Base-by-base conservation (phyloP, 805 yeast genomes). In the Yamadazyma paraphyllophila region DNA sequence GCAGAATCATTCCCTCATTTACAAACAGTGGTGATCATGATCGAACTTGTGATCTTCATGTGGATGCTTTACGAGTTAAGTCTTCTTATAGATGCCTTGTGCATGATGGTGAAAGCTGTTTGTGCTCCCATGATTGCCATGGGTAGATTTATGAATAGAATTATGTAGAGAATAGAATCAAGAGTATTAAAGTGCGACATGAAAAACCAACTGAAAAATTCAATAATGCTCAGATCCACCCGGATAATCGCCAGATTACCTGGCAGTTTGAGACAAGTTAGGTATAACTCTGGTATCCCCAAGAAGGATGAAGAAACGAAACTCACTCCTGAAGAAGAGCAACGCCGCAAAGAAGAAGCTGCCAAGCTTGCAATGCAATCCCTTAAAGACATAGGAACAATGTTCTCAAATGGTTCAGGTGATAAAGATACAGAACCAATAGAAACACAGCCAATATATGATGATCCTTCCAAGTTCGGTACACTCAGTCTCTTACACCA, bases 111-210 rank as follows among this genome's bases (percentile, higher is more conserved):
- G 17, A 67, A 67, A 49, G 75, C 76, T 1, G 57, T 71, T 7
- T 71, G 76, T 60, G 74, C 74, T 8, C 76, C 76, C 7, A 69
- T 71, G 70, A 70, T 71, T 15, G 76, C 76, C 10, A 56, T 71
- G 53, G 76, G 76, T 3, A 50, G 66, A 45, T 62, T 71, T 46
- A 66, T 71, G 74, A 71, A 71, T 53, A 58, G 71, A 43, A 63
- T 71, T 17, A 64, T 69, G 61, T 70, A 55, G 44, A 15, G 27
- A 35, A 39, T 13, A 13, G 3, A 6, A 20, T 20, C 6, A 29
- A n/a, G n/a, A n/a, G n/a, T 15, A 10, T 17, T 25, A 38, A 37
- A 25, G 17, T 39, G 42, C 34, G 42, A 29, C n/a, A n/a, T 20
- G 24, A 20, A 20, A 20, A 20, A 20, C 24, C 24, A 29, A 11